Percentiles rank a stretch among this genome's conserved stretches.
Conservation (phyloP, 176 grass and related monocot genomes). For the Aegilops tauschii region DNA sequence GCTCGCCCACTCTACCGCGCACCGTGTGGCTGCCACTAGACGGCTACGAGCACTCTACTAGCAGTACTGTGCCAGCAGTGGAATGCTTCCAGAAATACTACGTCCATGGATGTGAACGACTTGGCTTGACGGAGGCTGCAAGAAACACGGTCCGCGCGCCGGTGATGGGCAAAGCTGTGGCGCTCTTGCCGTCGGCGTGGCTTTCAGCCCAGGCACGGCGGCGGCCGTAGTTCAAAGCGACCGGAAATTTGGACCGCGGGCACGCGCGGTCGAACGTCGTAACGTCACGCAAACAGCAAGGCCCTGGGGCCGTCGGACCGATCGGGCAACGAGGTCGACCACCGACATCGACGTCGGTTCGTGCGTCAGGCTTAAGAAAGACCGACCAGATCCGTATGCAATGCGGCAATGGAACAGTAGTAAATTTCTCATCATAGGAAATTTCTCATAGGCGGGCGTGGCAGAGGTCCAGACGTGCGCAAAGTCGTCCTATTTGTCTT, state of each 20-base stretch:
- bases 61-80: background rate
- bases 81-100: background rate
- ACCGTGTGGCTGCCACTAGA: background rate
- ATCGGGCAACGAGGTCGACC: too few species aligned
- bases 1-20: too few species aligned
- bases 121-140: background rate
- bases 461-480: too few species aligned
- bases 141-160: background rate
- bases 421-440: too few species aligned
- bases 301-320: background rate
- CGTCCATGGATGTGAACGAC: background rate
- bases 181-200: background rate
- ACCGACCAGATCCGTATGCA: background rate
- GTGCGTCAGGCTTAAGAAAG: background rate
- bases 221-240: background rate
- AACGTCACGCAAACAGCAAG: slow-evolving; percentile 19
- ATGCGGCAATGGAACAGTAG: background rate
- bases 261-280: background rate
- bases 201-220: background rate
- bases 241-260: background rate
- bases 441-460: too few species aligned
- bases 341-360: background rate
- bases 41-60: background rate
- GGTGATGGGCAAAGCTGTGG: background rate
- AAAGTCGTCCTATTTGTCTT: too few species aligned